phyloP scores from a whole-genome alignment of 2,329 filamentous ascomycete species.

The Aspergillus sp. region DNA sequence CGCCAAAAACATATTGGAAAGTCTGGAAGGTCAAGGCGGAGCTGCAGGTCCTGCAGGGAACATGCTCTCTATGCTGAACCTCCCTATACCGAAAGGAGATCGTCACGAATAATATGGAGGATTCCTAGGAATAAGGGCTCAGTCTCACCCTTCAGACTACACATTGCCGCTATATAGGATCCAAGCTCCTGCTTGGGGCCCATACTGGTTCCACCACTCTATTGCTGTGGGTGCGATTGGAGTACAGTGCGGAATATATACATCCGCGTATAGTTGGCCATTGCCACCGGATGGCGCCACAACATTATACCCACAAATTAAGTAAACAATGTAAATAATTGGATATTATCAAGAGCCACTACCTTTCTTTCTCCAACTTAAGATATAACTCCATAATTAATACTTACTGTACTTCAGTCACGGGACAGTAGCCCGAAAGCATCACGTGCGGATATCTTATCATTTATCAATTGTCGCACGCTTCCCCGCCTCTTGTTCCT shows the following conservation, averaged over 20 bases:
- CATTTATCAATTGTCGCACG: background rate
- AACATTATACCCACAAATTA: background rate
- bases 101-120: conserved; percentile 7
- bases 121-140: background rate
- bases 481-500: background rate
- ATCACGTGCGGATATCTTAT: conserved; percentile 1
- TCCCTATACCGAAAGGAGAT: conserved; percentile 74
- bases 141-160: background rate
- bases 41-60: conserved; percentile 82
- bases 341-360: too few species aligned
- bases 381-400: background rate
- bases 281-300: background rate
- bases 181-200: background rate
- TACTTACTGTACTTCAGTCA: background rate
- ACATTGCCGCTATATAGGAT: background rate
- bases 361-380: background rate
- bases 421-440: background rate
- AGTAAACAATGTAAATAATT: background rate
- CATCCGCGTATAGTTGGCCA: background rate
- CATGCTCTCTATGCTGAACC: conserved; percentile 76
- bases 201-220: background rate
- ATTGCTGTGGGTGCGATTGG: background rate
- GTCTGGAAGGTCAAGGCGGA: conserved; percentile 84
- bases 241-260: background rate
- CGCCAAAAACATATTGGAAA: conserved; percentile 83